Conservation (phyloP, 169 alveolate species). For the Eimeria falciformis region DNA sequence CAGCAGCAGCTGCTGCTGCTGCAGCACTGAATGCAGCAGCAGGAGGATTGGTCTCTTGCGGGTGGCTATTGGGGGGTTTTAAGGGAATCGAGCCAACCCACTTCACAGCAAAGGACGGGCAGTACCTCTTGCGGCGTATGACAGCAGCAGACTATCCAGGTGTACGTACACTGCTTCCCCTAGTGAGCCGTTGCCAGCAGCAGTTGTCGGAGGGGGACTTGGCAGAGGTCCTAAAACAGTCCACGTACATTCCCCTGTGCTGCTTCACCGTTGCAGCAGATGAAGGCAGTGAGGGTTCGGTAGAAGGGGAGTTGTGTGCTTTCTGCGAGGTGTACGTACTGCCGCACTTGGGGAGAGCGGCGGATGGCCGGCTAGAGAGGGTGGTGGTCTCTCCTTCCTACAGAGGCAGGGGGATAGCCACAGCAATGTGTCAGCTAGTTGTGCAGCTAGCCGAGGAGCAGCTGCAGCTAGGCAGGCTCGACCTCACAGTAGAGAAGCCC, state of each 20-base stretch:
- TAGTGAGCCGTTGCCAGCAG: constrained; percentile 65
- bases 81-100: background rate
- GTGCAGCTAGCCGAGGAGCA: background rate
- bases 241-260: constrained; percentile 63
- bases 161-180: constrained; percentile 62
- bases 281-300: background rate
- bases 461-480: constrained; percentile 49
- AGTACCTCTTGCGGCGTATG: constrained; percentile 50
- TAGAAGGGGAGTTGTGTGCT: constrained; percentile 47
- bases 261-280: constrained; percentile 56
- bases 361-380: constrained; percentile 76
- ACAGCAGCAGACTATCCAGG: constrained; percentile 54
- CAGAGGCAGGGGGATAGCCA: constrained; percentile 64
- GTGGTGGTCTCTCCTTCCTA: constrained; percentile 53
- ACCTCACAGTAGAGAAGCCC: constrained; percentile 73
- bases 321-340: constrained; percentile 65
- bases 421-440: constrained; percentile 38
- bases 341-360: constrained; percentile 74
- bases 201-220: constrained; percentile 22
- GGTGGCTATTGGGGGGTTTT: background rate
- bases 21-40: background rate
- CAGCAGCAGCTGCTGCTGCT: background rate
- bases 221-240: background rate
- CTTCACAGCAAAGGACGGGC: background rate
- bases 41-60: background rate